A percentile compares a stretch with the other conserved stretches of the same genome.
Conservation (phyloP, 2,329 filamentous ascomycete genomes). For the Epichloe baconii region DNA sequence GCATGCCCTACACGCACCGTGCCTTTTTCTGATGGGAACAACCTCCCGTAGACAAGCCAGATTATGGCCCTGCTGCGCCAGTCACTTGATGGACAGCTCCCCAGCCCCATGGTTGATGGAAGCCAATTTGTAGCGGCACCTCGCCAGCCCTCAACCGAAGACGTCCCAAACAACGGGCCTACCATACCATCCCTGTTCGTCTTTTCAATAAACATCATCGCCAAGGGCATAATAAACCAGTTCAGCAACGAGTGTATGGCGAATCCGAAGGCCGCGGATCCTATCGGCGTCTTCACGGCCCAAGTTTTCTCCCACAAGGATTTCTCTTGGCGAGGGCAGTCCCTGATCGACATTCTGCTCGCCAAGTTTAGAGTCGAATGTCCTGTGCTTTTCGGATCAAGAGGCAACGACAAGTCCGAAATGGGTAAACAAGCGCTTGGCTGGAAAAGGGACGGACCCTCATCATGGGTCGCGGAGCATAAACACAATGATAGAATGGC, state of each 20-base stretch:
- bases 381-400: constrained; percentile 75
- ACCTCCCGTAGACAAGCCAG: constrained; percentile 18
- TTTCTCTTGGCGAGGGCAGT: constrained; percentile 52
- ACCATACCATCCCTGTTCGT: constrained; percentile 53
- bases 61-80: constrained; percentile 33
- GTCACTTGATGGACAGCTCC: constrained; percentile 37
- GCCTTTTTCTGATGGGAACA: not conserved
- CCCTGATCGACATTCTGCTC: constrained; percentile 72
- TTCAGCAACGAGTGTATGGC: constrained; percentile 54
- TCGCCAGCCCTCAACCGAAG: constrained; percentile 30
- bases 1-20: constrained; percentile 4
- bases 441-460: constrained; percentile 51
- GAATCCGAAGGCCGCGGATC: constrained; percentile 55
- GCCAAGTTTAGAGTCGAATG: constrained; percentile 71
- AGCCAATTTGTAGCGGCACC: constrained; percentile 37
- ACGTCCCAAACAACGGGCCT: constrained; percentile 36
- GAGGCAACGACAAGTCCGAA: constrained; percentile 60
- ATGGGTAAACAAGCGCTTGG: constrained; percentile 55
- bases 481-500: constrained; percentile 73
- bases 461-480: constrained; percentile 51
- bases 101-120: constrained; percentile 40
- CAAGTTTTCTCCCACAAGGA: constrained; percentile 59
- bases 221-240: constrained; percentile 60
- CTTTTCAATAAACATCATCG: constrained; percentile 64
- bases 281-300: constrained; percentile 64